phyloP scores from a whole-genome alignment of 2,329 filamentous ascomycete species.

The Fusarium bactridioides region DNA sequence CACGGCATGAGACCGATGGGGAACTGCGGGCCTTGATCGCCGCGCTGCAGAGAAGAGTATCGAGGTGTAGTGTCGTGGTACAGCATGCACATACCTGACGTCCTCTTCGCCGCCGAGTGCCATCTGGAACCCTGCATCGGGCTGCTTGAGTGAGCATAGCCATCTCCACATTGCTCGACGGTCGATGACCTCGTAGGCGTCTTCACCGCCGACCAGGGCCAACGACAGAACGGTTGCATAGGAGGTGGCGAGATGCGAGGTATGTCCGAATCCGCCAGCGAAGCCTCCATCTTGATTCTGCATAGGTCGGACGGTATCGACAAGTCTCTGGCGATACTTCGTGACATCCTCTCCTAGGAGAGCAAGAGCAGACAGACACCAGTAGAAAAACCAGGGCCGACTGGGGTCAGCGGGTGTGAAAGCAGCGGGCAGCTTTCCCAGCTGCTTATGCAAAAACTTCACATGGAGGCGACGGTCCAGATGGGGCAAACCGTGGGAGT shows the following conservation, averaged over 20 bases:
- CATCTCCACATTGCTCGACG: constrained; percentile 89
- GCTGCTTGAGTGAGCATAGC: constrained; percentile 85
- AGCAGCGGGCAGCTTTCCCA: constrained; percentile 69
- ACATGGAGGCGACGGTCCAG: constrained; percentile 72
- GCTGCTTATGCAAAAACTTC: constrained; percentile 66
- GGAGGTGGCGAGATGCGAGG: constrained; percentile 85
- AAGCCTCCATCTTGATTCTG: constrained; percentile 89
- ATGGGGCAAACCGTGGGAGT: constrained; percentile 75
- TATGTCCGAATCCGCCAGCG: constrained; percentile 91
- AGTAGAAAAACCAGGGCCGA: constrained; percentile 94
- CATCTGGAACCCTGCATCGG: constrained; percentile 89
- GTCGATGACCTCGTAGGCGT: constrained; percentile 79
- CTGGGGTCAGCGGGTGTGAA: constrained; percentile 85
- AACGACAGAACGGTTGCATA: constrained; percentile 86
- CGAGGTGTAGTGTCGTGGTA: constrained; percentile 5
- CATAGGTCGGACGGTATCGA: constrained; percentile 78
- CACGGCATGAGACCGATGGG: constrained; percentile 10
- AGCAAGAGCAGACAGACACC: constrained; percentile 79
- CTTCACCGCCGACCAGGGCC: constrained; percentile 77
- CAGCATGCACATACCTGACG: constrained; percentile 69
- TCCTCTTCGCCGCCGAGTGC: constrained; percentile 89
- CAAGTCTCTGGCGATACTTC: constrained; percentile 72
- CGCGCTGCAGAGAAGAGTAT: constrained; percentile 2
- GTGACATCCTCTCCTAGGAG: constrained; percentile 78
- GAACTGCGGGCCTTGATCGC: constrained; percentile 26